A percentile compares a stretch with the other conserved stretches of the same genome.
These are phyloP conservation scores for Clarireedia sp. DNA, from an alignment of 2,329 filamentous ascomycete genomes.

Conservation along the genomic window DNA sequence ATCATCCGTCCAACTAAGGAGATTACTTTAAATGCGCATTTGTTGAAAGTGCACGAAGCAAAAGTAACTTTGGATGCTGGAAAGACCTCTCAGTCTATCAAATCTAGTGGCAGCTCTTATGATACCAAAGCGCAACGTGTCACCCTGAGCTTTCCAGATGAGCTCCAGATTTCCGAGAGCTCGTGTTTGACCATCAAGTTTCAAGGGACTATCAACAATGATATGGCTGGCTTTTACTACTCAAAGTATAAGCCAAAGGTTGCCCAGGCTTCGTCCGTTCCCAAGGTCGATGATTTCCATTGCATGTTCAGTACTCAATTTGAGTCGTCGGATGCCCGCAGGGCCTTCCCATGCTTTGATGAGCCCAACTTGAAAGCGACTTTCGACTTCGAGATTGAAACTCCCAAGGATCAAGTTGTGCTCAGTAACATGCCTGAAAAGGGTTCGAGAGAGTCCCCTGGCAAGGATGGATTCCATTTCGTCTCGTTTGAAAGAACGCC, in stretches of 20 bases:
- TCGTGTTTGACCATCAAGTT: constrained; percentile 64
- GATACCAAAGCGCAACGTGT: constrained; percentile 78
- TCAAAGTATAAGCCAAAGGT: constrained; percentile 83
- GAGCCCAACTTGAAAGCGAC: constrained; percentile 96
- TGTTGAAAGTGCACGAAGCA: constrained; percentile 67
- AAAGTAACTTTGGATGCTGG: constrained; percentile 52
- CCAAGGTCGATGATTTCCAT: constrained; percentile 59
- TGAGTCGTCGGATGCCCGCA: constrained; percentile 88
- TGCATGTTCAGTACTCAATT: constrained; percentile 94
- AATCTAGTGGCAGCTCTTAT: constrained; percentile 65
- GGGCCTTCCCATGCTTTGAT: constrained; percentile 96
- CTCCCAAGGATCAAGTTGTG: constrained; percentile 80
- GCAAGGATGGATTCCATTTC: constrained; percentile 58
- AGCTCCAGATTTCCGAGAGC: constrained; percentile 59
- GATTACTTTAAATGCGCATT: constrained; percentile 76
- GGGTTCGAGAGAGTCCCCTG: constrained; percentile 47
- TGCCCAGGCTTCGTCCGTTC: constrained; percentile 66
- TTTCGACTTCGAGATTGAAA: constrained; percentile 88
- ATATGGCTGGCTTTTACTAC: constrained; percentile 90
- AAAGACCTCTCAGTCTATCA: constrained; percentile 45
- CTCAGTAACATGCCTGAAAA: constrained; percentile 95
- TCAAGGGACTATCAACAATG: constrained; percentile 75
- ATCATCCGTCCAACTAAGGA: constrained; percentile 65
- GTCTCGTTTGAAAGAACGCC: constrained; percentile 80
- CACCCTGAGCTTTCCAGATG: constrained; percentile 67